A percentile compares a stretch with the other conserved stretches of the same genome.
These are phyloP conservation scores for Mycena rosella DNA, from an alignment of 768 basidiomycete species.

Conservation along the genomic window DNA sequence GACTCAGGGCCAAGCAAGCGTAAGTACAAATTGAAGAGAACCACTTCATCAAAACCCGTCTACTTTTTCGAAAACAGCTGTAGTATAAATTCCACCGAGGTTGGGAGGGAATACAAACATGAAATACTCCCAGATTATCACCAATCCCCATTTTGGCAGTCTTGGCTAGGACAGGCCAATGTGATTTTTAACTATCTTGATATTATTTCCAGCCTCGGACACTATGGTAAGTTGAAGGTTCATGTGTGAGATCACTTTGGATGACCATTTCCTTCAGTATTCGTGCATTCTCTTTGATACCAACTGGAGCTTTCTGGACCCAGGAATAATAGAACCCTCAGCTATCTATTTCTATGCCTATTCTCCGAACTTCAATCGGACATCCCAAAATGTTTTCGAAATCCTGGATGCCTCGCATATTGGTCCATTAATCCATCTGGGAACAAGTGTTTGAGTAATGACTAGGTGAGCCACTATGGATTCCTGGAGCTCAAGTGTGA, in stretches of 20 bases:
- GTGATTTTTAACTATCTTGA: slow-evolving; percentile 1
- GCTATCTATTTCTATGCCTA: slow-evolving; percentile 19
- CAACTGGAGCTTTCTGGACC: not conserved
- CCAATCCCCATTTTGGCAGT: not conserved
- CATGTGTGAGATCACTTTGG: not conserved
- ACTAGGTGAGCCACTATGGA: too few species aligned
- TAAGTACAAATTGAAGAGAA: too few species aligned
- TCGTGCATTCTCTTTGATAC: not conserved
- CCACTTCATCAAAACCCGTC: too few species aligned
- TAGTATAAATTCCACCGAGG: not conserved
- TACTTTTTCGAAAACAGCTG: not conserved
- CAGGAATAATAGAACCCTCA: not conserved
- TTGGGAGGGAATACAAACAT: not conserved
- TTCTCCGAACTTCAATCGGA: not conserved
- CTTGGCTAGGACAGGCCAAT: slow-evolving; percentile 9
- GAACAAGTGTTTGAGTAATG: too few species aligned
- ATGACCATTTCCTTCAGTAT: not conserved
- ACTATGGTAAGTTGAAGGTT: not conserved
- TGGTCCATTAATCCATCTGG: slow-evolving; percentile 20
- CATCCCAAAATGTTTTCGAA: not conserved
- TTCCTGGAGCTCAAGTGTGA: too few species aligned
- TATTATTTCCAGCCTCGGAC: not conserved
- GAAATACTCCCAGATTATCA: not conserved
- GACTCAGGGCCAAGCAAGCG: too few species aligned
- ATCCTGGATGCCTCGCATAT: slow-evolving; percentile 6